A percentile compares a stretch with the other conserved stretches of the same genome.
These are phyloP conservation scores for Talaromyces sp. DNA, from an alignment of 2,329 filamentous ascomycete species.

Conservation along the genomic window DNA sequence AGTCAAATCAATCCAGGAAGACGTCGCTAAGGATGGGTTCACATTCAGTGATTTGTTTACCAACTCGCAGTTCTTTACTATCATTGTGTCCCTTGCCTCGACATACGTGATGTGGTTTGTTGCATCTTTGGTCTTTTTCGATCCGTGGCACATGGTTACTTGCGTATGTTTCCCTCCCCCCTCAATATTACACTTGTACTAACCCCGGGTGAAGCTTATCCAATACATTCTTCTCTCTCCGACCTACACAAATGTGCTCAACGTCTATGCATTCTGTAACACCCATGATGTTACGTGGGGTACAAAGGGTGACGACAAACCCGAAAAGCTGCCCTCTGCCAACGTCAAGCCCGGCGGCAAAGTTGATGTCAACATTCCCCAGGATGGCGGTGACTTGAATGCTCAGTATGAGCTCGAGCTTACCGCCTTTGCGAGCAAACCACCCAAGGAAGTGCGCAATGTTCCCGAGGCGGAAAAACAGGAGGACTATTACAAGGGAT, in stretches of 20 bases:
- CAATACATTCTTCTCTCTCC: slow-evolving; percentile 95
- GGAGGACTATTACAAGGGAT: slow-evolving; percentile 97
- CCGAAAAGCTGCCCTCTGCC: slow-evolving; percentile 82
- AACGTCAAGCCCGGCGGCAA: slow-evolving; percentile 91
- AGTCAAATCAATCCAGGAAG: slow-evolving; percentile 72
- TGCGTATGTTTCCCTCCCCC: slow-evolving; percentile 36
- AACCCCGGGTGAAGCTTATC: slow-evolving; percentile 52
- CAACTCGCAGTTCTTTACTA: slow-evolving; percentile 84
- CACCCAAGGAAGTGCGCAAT: slow-evolving; percentile 57
- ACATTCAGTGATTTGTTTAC: slow-evolving; percentile 69
- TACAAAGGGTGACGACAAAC: slow-evolving; percentile 95
- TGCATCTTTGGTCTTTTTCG: slow-evolving; percentile 88
- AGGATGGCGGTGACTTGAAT: slow-evolving; percentile 91
- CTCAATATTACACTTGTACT: background rate
- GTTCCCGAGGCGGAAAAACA: slow-evolving; percentile 67
- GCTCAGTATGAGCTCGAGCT: slow-evolving; percentile 89
- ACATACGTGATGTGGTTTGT: slow-evolving; percentile 93
- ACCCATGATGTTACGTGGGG: slow-evolving; percentile 98
- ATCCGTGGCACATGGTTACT: slow-evolving; percentile 99
- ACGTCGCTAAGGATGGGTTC: slow-evolving; percentile 62
- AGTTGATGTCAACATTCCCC: slow-evolving; percentile 78
- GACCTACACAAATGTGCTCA: slow-evolving; percentile 92
- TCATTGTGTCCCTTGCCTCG: slow-evolving; percentile 86
- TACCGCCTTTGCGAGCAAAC: slow-evolving; percentile 66
- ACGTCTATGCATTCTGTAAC: slow-evolving; percentile 98